Evolutionary conservation across 2,329 filamentous ascomycete genomes (phyloP).

Genomic region (Botryotinia globosa): DNA sequence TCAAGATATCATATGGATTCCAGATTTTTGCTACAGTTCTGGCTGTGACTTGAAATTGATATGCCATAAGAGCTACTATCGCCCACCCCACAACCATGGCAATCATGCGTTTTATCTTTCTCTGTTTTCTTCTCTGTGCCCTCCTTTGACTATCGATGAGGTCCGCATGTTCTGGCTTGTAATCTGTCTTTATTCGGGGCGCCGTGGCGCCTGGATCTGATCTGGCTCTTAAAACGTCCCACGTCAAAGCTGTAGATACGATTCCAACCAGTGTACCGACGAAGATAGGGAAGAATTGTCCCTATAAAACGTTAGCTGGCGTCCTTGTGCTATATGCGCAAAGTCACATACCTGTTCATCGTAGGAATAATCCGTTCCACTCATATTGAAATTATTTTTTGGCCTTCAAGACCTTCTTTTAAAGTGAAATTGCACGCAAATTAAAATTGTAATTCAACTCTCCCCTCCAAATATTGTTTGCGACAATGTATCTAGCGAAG

Average conservation of each 20-base stretch:
- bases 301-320: constrained; percentile 47
- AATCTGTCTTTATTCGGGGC: constrained; percentile 77
- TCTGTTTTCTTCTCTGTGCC: constrained; percentile 85
- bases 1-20: constrained; percentile 95
- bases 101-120: constrained; percentile 79
- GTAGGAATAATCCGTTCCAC: constrained; percentile 82
- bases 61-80: constrained; percentile 85
- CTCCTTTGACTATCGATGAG: constrained; percentile 78
- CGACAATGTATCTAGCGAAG: not conserved
- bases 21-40: constrained; percentile 73
- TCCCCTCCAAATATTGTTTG: not conserved
- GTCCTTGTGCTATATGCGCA: not conserved
- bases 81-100: constrained; percentile 76
- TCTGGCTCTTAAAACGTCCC: constrained; percentile 77
- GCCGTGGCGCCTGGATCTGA: constrained; percentile 76
- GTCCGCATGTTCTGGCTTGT: constrained; percentile 76
- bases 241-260: constrained; percentile 86
- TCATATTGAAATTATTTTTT: constrained; percentile 35
- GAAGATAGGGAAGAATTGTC: constrained; percentile 99
- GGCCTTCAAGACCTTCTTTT: constrained; percentile 29
- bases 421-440: constrained; percentile 30
- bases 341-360: constrained; percentile 71
- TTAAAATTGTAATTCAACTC: not conserved
- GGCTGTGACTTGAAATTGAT: constrained; percentile 80
- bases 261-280: constrained; percentile 86